phyloP scores from a whole-genome alignment of 257 asterid genomes.

The Lycium barbarum region DNA sequence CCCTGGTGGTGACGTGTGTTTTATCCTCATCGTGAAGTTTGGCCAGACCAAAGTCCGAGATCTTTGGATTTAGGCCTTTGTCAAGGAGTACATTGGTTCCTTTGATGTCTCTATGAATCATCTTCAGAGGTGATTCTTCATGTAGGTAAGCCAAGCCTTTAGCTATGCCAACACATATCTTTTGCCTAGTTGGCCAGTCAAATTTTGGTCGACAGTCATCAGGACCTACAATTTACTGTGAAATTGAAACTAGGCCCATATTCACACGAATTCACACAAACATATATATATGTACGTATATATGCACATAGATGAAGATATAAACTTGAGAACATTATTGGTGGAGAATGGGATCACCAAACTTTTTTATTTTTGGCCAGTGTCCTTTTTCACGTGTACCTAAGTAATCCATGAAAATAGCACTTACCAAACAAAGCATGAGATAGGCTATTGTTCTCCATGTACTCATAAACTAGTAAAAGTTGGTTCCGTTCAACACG shows the following conservation, averaged over 20 bases:
- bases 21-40: slow-evolving; percentile 67
- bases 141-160: slow-evolving; percentile 67
- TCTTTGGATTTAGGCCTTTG: slow-evolving; percentile 65
- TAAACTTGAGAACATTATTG: background rate
- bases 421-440: slow-evolving; percentile 60
- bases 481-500: slow-evolving; percentile 70
- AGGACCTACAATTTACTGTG: slow-evolving; percentile 48
- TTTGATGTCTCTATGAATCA: slow-evolving; percentile 76
- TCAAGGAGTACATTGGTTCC: slow-evolving; percentile 68
- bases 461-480: slow-evolving; percentile 67
- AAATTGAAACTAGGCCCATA: background rate
- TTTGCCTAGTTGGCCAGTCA: slow-evolving; percentile 59
- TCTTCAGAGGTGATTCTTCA: slow-evolving; percentile 68
- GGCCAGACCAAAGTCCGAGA: slow-evolving; percentile 80
- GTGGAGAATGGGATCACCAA: background rate
- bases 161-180: slow-evolving; percentile 63
- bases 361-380: background rate
- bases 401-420: background rate
- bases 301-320: background rate
- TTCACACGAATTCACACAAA: background rate
- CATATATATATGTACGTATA: too few species aligned
- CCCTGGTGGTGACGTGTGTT: slow-evolving; percentile 68
- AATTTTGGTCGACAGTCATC: slow-evolving; percentile 50
- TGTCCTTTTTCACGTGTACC: background rate
- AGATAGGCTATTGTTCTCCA: slow-evolving; percentile 71